Evolutionary conservation across 768 basidiomycete genomes (phyloP).

Genomic region (Suillus luteus): DNA sequence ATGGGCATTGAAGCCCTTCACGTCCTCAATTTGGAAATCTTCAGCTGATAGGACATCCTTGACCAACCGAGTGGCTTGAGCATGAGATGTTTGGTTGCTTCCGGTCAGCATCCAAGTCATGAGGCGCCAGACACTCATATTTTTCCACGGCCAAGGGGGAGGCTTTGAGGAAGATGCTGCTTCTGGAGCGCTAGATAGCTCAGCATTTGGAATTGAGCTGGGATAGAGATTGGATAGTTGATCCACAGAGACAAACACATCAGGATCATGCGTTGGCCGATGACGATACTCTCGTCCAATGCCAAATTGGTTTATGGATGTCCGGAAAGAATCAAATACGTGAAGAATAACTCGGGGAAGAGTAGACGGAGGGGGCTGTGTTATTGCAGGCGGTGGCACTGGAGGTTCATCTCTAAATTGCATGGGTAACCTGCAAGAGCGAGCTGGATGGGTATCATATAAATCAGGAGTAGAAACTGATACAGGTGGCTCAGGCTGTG

Average conservation of each 20-base stretch:
- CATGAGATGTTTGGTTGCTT: conserved; percentile 10
- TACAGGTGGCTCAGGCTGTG: conserved; percentile 1
- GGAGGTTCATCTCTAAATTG: conserved; percentile 20
- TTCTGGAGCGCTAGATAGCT: too few relatives aligned
- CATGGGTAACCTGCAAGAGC: conserved; percentile 3
- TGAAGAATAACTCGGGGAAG: conserved; percentile 15
- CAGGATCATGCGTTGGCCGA: conserved; percentile 5
- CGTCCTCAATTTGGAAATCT: conserved; percentile 15
- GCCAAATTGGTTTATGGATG: conserved; percentile 19
- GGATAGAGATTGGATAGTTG: conserved; percentile 6
- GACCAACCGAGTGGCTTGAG: conserved; percentile 14
- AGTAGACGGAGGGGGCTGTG: not conserved
- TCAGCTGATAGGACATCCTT: conserved; percentile 3
- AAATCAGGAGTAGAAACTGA: not conserved
- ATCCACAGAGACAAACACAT: not conserved
- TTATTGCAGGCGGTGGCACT: conserved; percentile 13
- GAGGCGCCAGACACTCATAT: conserved; percentile 14
- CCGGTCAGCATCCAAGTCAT: conserved; percentile 22
- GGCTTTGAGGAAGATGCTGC: not conserved
- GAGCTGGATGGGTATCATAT: not conserved
- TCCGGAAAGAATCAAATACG: conserved; percentile 18
- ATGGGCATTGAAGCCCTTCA: conserved; percentile 21
- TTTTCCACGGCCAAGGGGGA: conserved; percentile 20
- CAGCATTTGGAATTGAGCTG: not conserved
- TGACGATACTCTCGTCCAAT: conserved; percentile 18